phyloP scores from a whole-genome alignment of 2,329 filamentous ascomycete genomes.

The Fusarium zealandicum region DNA sequence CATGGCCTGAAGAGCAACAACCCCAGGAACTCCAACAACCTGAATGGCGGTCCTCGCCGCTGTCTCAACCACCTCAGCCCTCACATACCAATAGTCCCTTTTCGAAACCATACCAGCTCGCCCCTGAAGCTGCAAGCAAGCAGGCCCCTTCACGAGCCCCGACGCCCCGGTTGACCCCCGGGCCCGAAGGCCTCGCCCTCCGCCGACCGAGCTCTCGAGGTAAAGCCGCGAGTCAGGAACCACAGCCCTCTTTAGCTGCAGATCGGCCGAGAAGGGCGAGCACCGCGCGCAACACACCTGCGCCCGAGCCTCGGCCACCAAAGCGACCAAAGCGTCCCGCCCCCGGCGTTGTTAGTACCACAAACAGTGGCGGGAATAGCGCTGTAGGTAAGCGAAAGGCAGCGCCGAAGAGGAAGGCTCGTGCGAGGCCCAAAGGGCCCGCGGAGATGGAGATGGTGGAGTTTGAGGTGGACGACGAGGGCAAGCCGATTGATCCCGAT shows the following conservation, averaged over 20 bases:
- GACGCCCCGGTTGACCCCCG: constrained; percentile 47
- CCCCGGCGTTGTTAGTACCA: constrained; percentile 73
- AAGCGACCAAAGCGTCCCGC: constrained; percentile 74
- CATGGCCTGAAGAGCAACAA: constrained; percentile 15
- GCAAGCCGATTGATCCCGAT: constrained; percentile 74
- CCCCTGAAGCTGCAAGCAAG: constrained; percentile 37
- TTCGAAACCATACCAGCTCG: constrained; percentile 12
- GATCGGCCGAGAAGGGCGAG: constrained; percentile 64
- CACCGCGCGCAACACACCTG: constrained; percentile 65
- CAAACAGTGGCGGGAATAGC: constrained; percentile 66
- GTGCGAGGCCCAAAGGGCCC: constrained; percentile 56
- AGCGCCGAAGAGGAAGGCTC: constrained; percentile 70
- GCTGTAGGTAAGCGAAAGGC: constrained; percentile 77
- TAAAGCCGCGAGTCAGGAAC: constrained; percentile 60
- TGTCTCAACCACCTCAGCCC: constrained; percentile 28
- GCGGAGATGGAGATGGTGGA: constrained; percentile 60
- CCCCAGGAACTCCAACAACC: constrained; percentile 25
- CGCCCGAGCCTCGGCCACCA: constrained; percentile 56
- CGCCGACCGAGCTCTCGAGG: constrained; percentile 62
- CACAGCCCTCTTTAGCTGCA: constrained; percentile 55
- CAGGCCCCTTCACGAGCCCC: constrained; percentile 46
- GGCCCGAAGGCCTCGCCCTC: constrained; percentile 44
- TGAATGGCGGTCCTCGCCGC: constrained; percentile 28
- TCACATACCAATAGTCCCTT: constrained; percentile 27
- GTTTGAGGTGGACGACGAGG: constrained; percentile 72